Base-by-base conservation (phyloP, 345 rosid species). In the Syzygium aqueum region DNA sequence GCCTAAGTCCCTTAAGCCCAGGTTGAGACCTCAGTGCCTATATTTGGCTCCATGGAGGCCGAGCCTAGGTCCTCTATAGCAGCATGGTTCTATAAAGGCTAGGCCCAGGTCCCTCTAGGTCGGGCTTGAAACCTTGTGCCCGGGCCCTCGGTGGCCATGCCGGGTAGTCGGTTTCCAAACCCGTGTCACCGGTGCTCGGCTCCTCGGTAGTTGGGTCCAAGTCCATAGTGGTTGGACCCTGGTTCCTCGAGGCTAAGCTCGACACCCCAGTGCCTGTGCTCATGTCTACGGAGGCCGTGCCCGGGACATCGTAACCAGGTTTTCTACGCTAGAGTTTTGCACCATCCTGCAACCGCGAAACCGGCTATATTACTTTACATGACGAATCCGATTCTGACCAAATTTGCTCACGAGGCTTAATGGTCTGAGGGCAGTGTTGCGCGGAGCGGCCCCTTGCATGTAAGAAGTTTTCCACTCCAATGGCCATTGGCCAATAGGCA, bases 61-160 rank as follows among this genome's bases (percentile, higher is more conserved):
- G 2, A 2, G 61, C 3, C 6, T 2, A 11, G 46, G 51, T 56
- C 61, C 13, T 23, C 2, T 56, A 23, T 1, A 2, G n/a, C 0
- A n/a, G 8, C 16, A 0, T 27, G 67, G 67, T 14, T 27, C 8
- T 8, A 59, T 12, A 59, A 52, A 59, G 67, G 33, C 33, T 5
- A 2, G 16, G 67, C 33, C 14, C 0, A 27, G 16, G 30, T 27
- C 67, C 16, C 67, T 59, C 27, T 59, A 59, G 67, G 67, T 27
- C 3, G 30, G 3, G 67, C 67, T 59, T 0, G 8, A n/a, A 59
- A 12, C 33, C 16, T 59, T 11, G 33, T 59, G 67, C 17, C 67
- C 13, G 11, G 30, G 46, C 46, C 46, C 46, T 43, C 7, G 46
- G 46, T 43, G 46, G 46, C 46, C 46, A 43, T 43, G 46, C 1